Percentiles rank a stretch among this genome's conserved stretches.
Conservation (phyloP, 1,284 basidiomycete genomes). For the Ganoderma boninense region DNA sequence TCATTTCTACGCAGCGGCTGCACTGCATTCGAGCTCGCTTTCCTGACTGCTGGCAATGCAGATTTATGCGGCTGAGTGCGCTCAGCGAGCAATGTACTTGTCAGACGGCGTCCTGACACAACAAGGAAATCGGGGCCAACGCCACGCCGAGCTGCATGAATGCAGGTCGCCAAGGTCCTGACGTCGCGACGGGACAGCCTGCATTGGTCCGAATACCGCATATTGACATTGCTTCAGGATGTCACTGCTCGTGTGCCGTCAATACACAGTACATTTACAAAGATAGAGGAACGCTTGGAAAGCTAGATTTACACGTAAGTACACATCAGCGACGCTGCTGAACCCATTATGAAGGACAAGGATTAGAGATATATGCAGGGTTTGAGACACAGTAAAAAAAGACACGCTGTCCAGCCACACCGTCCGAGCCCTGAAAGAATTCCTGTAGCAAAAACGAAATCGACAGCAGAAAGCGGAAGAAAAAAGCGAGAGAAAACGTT, state of each 20-base stretch:
- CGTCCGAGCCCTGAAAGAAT: not conserved
- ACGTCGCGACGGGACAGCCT: not conserved
- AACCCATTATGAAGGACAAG: not conserved
- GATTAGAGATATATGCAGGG: not conserved
- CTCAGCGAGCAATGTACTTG: too few species aligned
- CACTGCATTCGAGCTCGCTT: too few species aligned
- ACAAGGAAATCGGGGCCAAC: not conserved
- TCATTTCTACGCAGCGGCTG: not conserved
- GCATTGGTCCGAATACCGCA: not conserved
- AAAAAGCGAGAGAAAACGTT: not conserved
- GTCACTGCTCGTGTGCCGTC: not conserved
- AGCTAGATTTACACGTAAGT: not conserved
- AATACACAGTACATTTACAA: not conserved
- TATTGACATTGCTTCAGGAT: not conserved
- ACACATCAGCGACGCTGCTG: not conserved
- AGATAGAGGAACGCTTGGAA: not conserved
- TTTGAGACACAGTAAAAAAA: not conserved
- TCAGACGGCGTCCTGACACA: too few species aligned
- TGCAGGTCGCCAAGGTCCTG: not conserved
- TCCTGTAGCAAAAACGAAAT: not conserved
- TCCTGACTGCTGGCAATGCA: too few species aligned
- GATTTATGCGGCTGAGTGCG: too few species aligned
- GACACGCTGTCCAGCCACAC: not conserved
- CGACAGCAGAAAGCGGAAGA: not conserved
- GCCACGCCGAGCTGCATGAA: not conserved